Conservation (phyloP, 1,139 yeast genomes). For the Casaregolazyma lundiana region DNA sequence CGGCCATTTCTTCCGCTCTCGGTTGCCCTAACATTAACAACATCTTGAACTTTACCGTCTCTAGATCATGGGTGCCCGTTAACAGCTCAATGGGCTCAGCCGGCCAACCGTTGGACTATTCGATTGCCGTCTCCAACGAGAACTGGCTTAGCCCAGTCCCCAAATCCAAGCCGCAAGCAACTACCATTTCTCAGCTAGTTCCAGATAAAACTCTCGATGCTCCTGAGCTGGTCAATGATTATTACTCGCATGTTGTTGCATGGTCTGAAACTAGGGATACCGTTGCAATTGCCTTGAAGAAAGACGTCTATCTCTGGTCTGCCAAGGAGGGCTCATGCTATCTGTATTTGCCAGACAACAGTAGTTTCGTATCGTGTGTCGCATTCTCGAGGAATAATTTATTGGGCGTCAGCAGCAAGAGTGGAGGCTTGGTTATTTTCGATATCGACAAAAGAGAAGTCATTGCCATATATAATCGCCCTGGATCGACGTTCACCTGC, state of each 20-base stretch:
- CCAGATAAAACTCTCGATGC: constrained; percentile 48
- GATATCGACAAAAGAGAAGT: constrained; percentile 24
- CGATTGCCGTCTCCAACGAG: no score
- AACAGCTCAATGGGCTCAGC: not conserved
- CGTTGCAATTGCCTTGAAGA: constrained; percentile 67
- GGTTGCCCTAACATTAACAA: constrained; percentile 32
- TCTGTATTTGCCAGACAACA: constrained; percentile 16
- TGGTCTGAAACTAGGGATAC: constrained; percentile 58
- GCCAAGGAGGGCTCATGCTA: constrained; percentile 43
- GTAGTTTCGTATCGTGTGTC: constrained; percentile 50
- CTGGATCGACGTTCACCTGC: constrained; percentile 39
- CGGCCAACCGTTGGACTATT: not conserved
- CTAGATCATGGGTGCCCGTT: not conserved
- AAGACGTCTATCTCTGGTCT: constrained; percentile 63
- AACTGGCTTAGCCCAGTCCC: no score
- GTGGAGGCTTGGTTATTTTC: constrained; percentile 46
- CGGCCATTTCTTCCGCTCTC: constrained; percentile 47
- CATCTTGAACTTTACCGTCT: not conserved
- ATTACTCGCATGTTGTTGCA: constrained; percentile 69
- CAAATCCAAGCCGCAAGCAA: not conserved
- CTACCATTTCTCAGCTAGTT: not conserved
- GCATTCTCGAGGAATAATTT: constrained; percentile 48
- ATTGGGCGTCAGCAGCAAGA: constrained; percentile 56
- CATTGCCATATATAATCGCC: constrained; percentile 15
- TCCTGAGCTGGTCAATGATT: constrained; percentile 72